phyloP scores from a whole-genome alignment of 1,284 basidiomycete species.

The Afroboletus lepidellus region DNA sequence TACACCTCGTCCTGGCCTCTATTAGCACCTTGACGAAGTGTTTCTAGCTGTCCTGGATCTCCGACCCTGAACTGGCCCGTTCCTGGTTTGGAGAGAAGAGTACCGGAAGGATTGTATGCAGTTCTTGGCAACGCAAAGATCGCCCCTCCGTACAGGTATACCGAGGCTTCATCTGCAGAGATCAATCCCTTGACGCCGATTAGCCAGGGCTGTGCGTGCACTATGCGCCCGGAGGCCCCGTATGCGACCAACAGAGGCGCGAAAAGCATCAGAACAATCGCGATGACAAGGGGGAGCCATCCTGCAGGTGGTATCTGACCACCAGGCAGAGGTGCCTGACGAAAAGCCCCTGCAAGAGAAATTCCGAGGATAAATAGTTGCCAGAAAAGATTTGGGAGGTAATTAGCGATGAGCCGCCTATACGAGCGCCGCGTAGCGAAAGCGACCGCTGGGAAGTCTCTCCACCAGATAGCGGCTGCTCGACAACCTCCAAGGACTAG shows the following conservation, averaged over 20 bases:
- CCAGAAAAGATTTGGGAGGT: constrained; percentile 8
- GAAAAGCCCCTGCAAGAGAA: constrained; percentile 8
- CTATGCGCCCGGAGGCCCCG: constrained; percentile 22
- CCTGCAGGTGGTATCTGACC: too few relatives aligned
- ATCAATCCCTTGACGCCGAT: constrained; percentile 29
- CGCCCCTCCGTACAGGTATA: neutral
- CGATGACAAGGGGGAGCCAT: constrained; percentile 1
- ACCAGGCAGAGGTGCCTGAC: neutral
- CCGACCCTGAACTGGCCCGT: constrained; percentile 21
- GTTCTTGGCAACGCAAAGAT: neutral
- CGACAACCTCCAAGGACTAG: constrained; percentile 32
- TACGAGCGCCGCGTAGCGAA: constrained; percentile 18
- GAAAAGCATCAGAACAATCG: constrained; percentile 18
- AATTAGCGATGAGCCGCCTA: constrained; percentile 13
- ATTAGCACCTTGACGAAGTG: neutral
- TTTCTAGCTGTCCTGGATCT: constrained; percentile 13
- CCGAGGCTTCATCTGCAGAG: constrained; percentile 5
- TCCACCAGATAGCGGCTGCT: constrained; percentile 26
- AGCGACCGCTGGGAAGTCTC: constrained; percentile 22
- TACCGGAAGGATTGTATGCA: constrained; percentile 24
- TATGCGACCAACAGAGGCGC: constrained; percentile 21
- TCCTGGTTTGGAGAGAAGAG: constrained; percentile 10
- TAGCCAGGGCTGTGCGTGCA: constrained; percentile 25
- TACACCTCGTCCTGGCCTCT: constrained; percentile 12
- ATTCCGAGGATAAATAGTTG: neutral